Base-by-base conservation (phyloP, 306 rosid species). In the Gillenia trifoliata region DNA sequence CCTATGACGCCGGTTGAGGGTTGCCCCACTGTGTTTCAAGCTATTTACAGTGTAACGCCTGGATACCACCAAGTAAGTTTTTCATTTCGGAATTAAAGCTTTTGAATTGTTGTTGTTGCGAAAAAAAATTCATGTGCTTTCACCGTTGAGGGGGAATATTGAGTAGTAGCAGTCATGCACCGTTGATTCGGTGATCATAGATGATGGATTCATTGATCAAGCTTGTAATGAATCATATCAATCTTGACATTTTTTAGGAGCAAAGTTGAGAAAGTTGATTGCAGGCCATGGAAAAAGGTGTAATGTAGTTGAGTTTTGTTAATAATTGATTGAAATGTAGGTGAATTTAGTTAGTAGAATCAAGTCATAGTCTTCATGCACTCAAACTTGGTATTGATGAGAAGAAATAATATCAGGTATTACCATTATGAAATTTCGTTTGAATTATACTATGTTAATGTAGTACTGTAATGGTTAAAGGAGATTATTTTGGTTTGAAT, bases 1-100 rank as follows among this genome's bases (percentile, higher is more conserved):
- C 93, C 86, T 57, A 92, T 94, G 99, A 85, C 96, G 15, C 95
- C 97, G 0, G 89, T 92, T 5, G 99, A 94, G 85, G 96, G 96
- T 54, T 88, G 96, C 75, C 94, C 97, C 41, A 88, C 94, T 52
- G 97, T 94, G 75, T 94, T 90, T 82, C 99, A 90, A 89, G 93
- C 92, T 41, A 85, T 94, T 74, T 88, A 88, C 82, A 89, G 89
- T 79, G 83, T 92, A 78, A 59, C 83, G 71, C 99, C 99, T 4
- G 99, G 99, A 73, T 82, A 76, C 77, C 97, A 94, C 75, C 97
- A 94, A 96, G 98, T 90, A 55, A 84, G 90, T 74, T 75, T 76
- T 62, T 80, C 71, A 63, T 78, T 33, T 56, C 63, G 66, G 47
- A 60, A 64, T 17, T 34, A 11, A 64, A 22, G 55, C 54, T 41